Conservation (phyloP, 2,329 filamentous ascomycete species). For the Tympanopsis confertula region DNA sequence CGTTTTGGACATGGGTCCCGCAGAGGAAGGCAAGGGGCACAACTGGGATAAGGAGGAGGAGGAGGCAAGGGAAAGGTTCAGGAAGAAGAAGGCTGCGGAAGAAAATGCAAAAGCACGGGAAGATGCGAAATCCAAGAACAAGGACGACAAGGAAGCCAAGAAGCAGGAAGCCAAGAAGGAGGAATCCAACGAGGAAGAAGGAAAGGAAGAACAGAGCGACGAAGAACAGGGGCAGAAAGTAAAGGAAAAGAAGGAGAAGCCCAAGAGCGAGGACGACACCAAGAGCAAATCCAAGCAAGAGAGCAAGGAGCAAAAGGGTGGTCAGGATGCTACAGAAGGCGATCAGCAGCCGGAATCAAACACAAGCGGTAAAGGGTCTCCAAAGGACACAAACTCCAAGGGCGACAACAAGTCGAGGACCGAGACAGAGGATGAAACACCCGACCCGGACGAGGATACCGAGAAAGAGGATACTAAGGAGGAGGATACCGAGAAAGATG, state of each 20-base stretch:
- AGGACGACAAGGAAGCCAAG: slow-evolving; percentile 7
- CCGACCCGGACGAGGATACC: too few relatives aligned
- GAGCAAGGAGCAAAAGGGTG: slow-evolving; percentile 3
- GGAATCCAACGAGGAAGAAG: slow-evolving; percentile 6
- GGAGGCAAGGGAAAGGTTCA: slow-evolving; percentile 11
- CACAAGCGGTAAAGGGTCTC: too few relatives aligned
- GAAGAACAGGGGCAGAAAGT: slow-evolving; percentile 12
- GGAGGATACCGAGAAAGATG: too few relatives aligned
- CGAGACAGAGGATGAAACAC: too few relatives aligned
- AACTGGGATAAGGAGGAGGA: slow-evolving; percentile 8
- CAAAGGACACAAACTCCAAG: too few relatives aligned
- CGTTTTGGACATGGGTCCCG: slow-evolving; percentile 24
- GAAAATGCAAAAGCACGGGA: slow-evolving; percentile 9
- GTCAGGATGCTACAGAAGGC: background rate
- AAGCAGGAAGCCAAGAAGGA: slow-evolving; percentile 4
- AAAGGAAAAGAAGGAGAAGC: too few relatives aligned
- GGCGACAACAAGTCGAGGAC: too few relatives aligned
- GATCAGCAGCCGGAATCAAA: too few relatives aligned
- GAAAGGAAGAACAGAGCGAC: slow-evolving; percentile 8
- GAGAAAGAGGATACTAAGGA: too few relatives aligned
- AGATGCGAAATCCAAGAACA: slow-evolving; percentile 9
- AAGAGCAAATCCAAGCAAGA: slow-evolving; percentile 5
- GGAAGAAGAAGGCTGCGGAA: slow-evolving; percentile 11
- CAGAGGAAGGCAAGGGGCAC: slow-evolving; percentile 11
- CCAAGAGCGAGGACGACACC: slow-evolving; percentile 4